Conservation (phyloP, 352 stramenopile genomes). For the Phytophthora pistaciae region DNA sequence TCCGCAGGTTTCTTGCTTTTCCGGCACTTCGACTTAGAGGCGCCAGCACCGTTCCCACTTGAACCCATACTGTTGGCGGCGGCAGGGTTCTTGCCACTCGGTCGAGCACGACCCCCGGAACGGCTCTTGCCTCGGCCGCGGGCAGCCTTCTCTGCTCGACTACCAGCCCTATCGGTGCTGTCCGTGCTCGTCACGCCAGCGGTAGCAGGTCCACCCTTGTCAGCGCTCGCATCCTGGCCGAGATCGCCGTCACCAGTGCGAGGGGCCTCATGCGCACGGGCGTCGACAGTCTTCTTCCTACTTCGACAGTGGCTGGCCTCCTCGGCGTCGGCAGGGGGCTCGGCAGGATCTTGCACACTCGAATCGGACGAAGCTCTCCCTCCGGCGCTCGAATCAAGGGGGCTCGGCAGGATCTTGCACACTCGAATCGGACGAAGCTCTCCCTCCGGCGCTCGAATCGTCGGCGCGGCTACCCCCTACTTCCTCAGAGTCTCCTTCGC, state of each 20-base stretch:
- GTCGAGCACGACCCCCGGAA: no score
- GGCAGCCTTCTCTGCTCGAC: no score
- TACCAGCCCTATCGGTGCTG: no score
- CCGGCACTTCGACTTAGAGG: no score
- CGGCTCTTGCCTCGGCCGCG: no score
- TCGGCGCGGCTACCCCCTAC: not conserved
- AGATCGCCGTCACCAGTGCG: not conserved
- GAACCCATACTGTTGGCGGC: no score
- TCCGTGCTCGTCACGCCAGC: not conserved
- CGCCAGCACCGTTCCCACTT: no score
- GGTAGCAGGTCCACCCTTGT: not conserved
- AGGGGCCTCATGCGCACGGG: not conserved
- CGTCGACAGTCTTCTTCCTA: not conserved
- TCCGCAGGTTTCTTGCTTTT: no score
- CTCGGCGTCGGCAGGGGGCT: not conserved
- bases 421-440: not conserved
- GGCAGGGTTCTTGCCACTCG: no score
- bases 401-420: not conserved
- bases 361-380: not conserved
- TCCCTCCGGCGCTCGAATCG: not conserved
- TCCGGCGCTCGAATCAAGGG: not conserved
- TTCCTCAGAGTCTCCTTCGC: no score
- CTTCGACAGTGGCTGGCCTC: not conserved
- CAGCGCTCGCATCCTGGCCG: not conserved
- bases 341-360: not conserved